phyloP scores from a whole-genome alignment of 192 early-diverging fungal genomes.

The Rhizophagus sp. region DNA sequence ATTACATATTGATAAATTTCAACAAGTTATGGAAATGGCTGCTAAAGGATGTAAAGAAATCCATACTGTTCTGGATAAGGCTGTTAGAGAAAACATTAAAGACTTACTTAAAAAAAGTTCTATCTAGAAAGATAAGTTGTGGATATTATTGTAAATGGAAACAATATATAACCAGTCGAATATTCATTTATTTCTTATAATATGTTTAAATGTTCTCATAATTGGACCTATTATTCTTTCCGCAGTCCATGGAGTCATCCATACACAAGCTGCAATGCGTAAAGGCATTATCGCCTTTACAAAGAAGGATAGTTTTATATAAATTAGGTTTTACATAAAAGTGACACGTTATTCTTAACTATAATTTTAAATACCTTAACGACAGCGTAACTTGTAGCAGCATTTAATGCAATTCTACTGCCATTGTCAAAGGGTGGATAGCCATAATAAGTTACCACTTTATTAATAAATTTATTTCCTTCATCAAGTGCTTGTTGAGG shows the following conservation, averaged over 20 bases:
- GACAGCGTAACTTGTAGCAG: slow-evolving; percentile 73
- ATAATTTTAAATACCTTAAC: slow-evolving; percentile 64
- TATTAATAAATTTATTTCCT: slow-evolving; percentile 56
- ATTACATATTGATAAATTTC: slow-evolving; percentile 80
- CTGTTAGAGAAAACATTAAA: slow-evolving; percentile 54
- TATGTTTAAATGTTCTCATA: slow-evolving; percentile 36
- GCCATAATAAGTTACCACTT: slow-evolving; percentile 60
- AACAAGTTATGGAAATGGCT: slow-evolving; percentile 64
- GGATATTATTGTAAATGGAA: no score
- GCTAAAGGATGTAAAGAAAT: slow-evolving; percentile 70
- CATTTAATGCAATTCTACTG: slow-evolving; percentile 1
- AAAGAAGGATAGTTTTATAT: background rate
- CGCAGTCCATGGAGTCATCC: slow-evolving; percentile 61
- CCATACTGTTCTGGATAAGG: slow-evolving; percentile 58
- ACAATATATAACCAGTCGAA: no score
- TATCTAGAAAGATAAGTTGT: background rate
- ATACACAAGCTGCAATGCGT: slow-evolving; percentile 56
- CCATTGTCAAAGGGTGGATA: slow-evolving; percentile 35
- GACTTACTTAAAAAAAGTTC: slow-evolving; percentile 43
- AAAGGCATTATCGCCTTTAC: slow-evolving; percentile 61
- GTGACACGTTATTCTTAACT: background rate
- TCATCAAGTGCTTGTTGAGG: slow-evolving; percentile 66
- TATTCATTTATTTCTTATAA: background rate
- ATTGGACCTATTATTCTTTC: slow-evolving; percentile 50
- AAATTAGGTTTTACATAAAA: background rate